phyloP scores from a whole-genome alignment of 352 stramenopile genomes.

The Phytophthora agathidicida region DNA sequence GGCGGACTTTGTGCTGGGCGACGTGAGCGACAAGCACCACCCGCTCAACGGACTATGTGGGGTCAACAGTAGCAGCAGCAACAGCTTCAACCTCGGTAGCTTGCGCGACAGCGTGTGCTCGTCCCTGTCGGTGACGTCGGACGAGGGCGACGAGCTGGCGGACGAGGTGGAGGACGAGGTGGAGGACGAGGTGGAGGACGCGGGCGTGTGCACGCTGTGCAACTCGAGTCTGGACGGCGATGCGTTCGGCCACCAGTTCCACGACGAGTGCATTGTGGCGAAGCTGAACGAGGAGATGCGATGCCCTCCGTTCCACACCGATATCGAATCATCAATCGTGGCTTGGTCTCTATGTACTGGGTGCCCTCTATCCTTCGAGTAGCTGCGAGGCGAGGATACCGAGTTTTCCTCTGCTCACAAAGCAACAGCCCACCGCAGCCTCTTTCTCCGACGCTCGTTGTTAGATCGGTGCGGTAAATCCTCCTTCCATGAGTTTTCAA shows the following conservation, averaged over 20 bases:
- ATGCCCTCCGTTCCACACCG: constrained; percentile 44
- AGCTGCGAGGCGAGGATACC: too few species aligned
- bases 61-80: too few species aligned
- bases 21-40: constrained; percentile 33
- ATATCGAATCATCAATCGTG: too few species aligned
- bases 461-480: too few species aligned
- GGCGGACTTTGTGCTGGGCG: constrained; percentile 38
- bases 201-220: constrained; percentile 21
- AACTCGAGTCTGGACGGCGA: constrained; percentile 21
- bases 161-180: constrained; percentile 13
- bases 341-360: too few species aligned
- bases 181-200: constrained; percentile 11
- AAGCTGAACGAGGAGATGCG: constrained; percentile 55
- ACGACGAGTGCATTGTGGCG: constrained; percentile 56
- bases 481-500: too few species aligned
- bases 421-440: too few species aligned
- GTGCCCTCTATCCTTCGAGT: too few species aligned
- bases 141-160: constrained; percentile 21
- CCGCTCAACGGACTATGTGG: constrained; percentile 21
- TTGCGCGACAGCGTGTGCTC: constrained; percentile 8
- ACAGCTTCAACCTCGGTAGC: constrained; percentile 7
- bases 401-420: too few species aligned
- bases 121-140: constrained; percentile 19
- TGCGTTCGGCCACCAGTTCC: constrained; percentile 7
- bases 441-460: too few species aligned